phyloP scores from a whole-genome alignment of 306 rosid species.

The Benincasa hispida region DNA sequence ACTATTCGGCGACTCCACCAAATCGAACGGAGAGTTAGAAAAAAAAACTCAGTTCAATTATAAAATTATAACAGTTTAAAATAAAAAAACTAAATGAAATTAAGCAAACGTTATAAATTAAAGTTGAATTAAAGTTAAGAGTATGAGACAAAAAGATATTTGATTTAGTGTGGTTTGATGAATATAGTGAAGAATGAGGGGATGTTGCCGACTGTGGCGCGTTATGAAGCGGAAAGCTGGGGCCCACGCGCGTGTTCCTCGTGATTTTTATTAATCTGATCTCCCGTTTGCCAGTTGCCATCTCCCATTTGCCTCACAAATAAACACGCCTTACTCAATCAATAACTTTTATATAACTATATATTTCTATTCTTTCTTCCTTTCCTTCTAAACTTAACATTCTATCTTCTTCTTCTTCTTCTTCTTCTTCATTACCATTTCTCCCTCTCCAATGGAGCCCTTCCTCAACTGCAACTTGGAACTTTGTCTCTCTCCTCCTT shows the following conservation, averaged over 20 bases:
- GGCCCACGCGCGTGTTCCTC: background rate
- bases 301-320: background rate
- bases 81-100: no score
- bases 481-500: background rate
- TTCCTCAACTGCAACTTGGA: background rate
- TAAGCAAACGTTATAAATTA: no score
- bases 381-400: no score
- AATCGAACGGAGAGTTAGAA: no score
- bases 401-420: no score
- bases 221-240: background rate
- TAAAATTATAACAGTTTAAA: no score
- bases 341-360: background rate
- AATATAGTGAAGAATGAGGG: no score
- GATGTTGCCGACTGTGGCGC: background rate
- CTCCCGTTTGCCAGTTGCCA: background rate
- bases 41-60: no score
- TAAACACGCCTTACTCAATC: background rate
- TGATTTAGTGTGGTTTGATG: no score
- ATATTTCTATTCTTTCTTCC: background rate
- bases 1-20: no score
- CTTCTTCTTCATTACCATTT: background rate
- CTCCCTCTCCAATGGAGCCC: background rate
- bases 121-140: no score
- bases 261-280: background rate
- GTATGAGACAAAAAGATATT: fast-evolving